Evolutionary conservation across 371 early-diverging fungal species (phyloP).

Genomic region (Smittium mucronatum): DNA sequence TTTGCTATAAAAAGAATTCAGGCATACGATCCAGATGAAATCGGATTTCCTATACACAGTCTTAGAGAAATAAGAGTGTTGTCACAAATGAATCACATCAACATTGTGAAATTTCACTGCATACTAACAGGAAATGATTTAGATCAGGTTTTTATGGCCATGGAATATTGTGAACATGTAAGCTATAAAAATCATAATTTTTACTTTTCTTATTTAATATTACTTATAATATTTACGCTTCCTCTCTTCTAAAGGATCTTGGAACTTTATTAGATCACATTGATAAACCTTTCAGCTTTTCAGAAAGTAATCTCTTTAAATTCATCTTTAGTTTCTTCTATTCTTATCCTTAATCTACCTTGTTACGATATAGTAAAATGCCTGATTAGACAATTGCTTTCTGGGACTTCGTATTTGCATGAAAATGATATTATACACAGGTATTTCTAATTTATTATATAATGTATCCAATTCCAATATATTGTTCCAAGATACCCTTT

Average conservation of each 20-base stretch:
- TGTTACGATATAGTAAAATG: slow-evolving; percentile 43
- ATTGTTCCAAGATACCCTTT: no score
- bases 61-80: slow-evolving; percentile 83
- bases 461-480: no score
- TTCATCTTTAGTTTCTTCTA: no score
- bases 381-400: slow-evolving; percentile 57
- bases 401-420: slow-evolving; percentile 63
- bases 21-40: slow-evolving; percentile 52
- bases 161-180: slow-evolving; percentile 60
- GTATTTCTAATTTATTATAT: no score
- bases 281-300: slow-evolving; percentile 41
- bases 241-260: slow-evolving; percentile 33
- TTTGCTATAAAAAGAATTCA: slow-evolving; percentile 81
- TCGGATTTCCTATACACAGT: slow-evolving; percentile 62
- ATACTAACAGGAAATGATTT: slow-evolving; percentile 50
- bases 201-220: not conserved
- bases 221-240: not conserved
- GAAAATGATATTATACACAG: slow-evolving; percentile 56
- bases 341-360: not conserved
- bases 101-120: slow-evolving; percentile 69
- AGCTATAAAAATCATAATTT: no score
- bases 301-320: slow-evolving; percentile 32
- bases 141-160: slow-evolving; percentile 52
- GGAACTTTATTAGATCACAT: slow-evolving; percentile 48
- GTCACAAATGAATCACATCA: slow-evolving; percentile 62